These are phyloP conservation scores for Ceratocystis albifundus DNA, from an alignment of 2,329 filamentous ascomycete species.

Conservation along the genomic window DNA sequence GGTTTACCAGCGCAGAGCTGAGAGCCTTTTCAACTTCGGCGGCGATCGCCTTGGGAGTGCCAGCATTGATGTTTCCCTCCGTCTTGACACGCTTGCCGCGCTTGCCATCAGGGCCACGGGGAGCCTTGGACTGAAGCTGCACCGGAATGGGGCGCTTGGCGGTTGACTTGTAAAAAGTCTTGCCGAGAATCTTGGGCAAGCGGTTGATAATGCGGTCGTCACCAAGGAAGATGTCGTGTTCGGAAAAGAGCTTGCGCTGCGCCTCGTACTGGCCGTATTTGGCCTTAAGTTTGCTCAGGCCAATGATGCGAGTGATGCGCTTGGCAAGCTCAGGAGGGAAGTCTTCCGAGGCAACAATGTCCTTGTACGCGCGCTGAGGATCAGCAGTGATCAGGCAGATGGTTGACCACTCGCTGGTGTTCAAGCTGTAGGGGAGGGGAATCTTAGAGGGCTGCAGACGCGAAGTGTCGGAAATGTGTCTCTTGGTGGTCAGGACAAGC, in stretches of 20 bases:
- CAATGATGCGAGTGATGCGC: conserved; percentile 65
- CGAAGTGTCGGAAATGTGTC: conserved; percentile 58
- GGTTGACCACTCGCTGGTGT: conserved; percentile 51
- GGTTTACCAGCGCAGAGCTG: conserved; percentile 63
- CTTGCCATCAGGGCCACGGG: conserved; percentile 30
- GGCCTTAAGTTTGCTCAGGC: conserved; percentile 63
- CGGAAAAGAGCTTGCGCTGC: conserved; percentile 66
- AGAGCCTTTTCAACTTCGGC: conserved; percentile 72
- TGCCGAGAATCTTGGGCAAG: conserved; percentile 70
- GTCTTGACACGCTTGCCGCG: conserved; percentile 40
- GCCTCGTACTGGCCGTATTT: conserved; percentile 86
- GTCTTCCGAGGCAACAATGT: conserved; percentile 62
- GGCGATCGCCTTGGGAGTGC: conserved; percentile 52
- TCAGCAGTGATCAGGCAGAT: conserved; percentile 80
- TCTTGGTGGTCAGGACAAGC: conserved; percentile 54
- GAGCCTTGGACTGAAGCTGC: conserved; percentile 42
- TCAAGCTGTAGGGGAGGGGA: conserved; percentile 61
- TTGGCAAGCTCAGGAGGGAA: conserved; percentile 57
- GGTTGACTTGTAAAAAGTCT: conserved; percentile 79
- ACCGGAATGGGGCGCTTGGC: conserved; percentile 81
- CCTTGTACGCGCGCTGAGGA: conserved; percentile 78
- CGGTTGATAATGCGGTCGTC: conserved; percentile 72
- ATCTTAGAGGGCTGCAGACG: conserved; percentile 78
- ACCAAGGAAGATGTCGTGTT: conserved; percentile 88
- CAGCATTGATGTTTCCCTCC: conserved; percentile 31